phyloP scores from a whole-genome alignment of 1,139 yeast species.

The Zygosaccharomyces pseudobailii region DNA sequence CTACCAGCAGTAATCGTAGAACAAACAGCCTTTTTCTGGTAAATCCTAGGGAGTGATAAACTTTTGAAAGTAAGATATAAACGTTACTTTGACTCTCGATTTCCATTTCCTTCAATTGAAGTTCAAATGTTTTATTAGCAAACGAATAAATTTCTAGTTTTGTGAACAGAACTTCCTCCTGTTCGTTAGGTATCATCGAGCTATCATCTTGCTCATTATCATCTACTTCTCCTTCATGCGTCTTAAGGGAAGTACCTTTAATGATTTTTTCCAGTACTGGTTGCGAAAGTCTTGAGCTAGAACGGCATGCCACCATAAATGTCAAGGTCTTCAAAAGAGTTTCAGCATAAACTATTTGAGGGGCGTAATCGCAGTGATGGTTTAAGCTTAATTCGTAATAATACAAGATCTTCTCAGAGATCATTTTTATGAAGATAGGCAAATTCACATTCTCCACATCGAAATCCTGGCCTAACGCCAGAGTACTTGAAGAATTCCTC shows the following conservation, averaged over 20 bases:
- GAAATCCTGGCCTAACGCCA: slow-evolving; percentile 13
- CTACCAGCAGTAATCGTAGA: slow-evolving; percentile 53
- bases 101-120: slow-evolving; percentile 42
- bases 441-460: slow-evolving; percentile 27
- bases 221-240: background rate
- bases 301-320: slow-evolving; percentile 52
- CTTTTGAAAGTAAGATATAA: slow-evolving; percentile 59
- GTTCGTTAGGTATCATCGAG: slow-evolving; percentile 13
- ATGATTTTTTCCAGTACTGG: slow-evolving; percentile 36
- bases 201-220: slow-evolving; percentile 13
- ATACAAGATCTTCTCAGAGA: slow-evolving; percentile 47
- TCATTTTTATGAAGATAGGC: slow-evolving; percentile 49
- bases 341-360: slow-evolving; percentile 77
- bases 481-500: slow-evolving; percentile 37
- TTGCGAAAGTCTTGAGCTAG: slow-evolving; percentile 47
- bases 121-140: slow-evolving; percentile 42
- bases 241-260: slow-evolving; percentile 15
- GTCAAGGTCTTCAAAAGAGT: slow-evolving; percentile 59
- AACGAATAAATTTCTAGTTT: slow-evolving; percentile 46
- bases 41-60: slow-evolving; percentile 60
- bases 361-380: slow-evolving; percentile 71
- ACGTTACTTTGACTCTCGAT: slow-evolving; percentile 54
- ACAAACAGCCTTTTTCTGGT: slow-evolving; percentile 66
- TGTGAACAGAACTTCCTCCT: slow-evolving; percentile 31
- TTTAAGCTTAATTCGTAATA: slow-evolving; percentile 57